Evolutionary conservation across 1,139 yeast genomes (phyloP).

Genomic region (Meyerozyma smithsonii): DNA sequence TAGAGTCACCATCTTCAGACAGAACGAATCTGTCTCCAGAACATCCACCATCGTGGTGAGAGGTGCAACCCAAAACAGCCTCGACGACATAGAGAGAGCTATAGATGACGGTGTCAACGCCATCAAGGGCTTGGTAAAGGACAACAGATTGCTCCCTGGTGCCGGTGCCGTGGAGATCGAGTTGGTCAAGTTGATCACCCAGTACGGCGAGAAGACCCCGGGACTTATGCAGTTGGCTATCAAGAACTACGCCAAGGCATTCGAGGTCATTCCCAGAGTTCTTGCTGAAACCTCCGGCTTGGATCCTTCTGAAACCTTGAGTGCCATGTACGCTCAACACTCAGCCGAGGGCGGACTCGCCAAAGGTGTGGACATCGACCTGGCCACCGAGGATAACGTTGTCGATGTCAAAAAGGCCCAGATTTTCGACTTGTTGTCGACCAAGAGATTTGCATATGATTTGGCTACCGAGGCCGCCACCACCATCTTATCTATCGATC

Average conservation of each 20-base stretch:
- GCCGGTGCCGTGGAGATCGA: slow-evolving; percentile 98
- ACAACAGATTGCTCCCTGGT: slow-evolving; percentile 80
- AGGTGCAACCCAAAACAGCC: slow-evolving; percentile 94
- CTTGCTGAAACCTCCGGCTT: slow-evolving; percentile 93
- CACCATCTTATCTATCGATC: slow-evolving; percentile 86
- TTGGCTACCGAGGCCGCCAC: slow-evolving; percentile 95
- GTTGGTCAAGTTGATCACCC: slow-evolving; percentile 70
- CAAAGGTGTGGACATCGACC: slow-evolving; percentile 21
- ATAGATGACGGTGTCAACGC: slow-evolving; percentile 96
- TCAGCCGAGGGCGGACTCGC: slow-evolving; percentile 54
- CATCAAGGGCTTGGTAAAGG: slow-evolving; percentile 82
- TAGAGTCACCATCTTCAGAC: slow-evolving; percentile 91
- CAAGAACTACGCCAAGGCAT: slow-evolving; percentile 89
- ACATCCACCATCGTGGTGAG: slow-evolving; percentile 91
- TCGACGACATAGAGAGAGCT: slow-evolving; percentile 95
- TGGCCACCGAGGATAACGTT: slow-evolving; percentile 15
- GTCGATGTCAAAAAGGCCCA: slow-evolving; percentile 66
- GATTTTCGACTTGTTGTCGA: slow-evolving; percentile 73
- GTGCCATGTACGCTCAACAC: slow-evolving; percentile 86
- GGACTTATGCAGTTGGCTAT: slow-evolving; percentile 91
- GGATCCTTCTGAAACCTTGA: slow-evolving; percentile 82
- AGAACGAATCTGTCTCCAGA: slow-evolving; percentile 61
- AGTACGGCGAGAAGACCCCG: slow-evolving; percentile 89
- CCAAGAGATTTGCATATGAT: slow-evolving; percentile 82
- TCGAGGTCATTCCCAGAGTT: slow-evolving; percentile 89